Evolutionary conservation across 1,139 yeast genomes (phyloP).

Genomic region (Geotrichum macrosporum): DNA sequence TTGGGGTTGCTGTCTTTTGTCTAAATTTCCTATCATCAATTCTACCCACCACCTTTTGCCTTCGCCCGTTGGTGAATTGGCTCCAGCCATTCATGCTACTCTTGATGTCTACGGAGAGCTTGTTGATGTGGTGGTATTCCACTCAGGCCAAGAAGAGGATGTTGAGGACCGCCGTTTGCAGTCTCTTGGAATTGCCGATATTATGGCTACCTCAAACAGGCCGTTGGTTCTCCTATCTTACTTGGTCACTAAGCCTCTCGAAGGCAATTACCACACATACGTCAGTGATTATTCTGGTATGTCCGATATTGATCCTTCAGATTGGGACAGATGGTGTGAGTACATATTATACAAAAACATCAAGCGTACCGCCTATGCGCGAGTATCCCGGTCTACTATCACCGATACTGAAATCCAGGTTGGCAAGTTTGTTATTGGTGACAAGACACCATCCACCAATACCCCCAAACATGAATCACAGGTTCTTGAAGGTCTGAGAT

Average conservation of each 20-base stretch:
- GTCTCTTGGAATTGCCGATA: slow-evolving; percentile 65
- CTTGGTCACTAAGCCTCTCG: slow-evolving; percentile 77
- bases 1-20: slow-evolving; percentile 92
- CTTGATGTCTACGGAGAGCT: slow-evolving; percentile 78
- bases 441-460: slow-evolving; percentile 48
- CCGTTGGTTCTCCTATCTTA: slow-evolving; percentile 85
- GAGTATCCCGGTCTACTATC: slow-evolving; percentile 87
- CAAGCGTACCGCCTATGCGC: slow-evolving; percentile 87
- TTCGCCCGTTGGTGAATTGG: slow-evolving; percentile 95
- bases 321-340: slow-evolving; percentile 99
- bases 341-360: slow-evolving; percentile 84
- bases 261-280: slow-evolving; percentile 88
- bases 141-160: slow-evolving; percentile 97
- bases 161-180: slow-evolving; percentile 88
- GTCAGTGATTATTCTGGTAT: slow-evolving; percentile 80
- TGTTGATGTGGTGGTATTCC: slow-evolving; percentile 94
- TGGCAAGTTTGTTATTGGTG: slow-evolving; percentile 74
- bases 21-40: slow-evolving; percentile 87
- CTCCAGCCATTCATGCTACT: slow-evolving; percentile 97
- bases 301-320: slow-evolving; percentile 89
- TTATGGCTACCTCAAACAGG: slow-evolving; percentile 73
- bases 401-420: slow-evolving; percentile 96
- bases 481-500: slow-evolving; percentile 60
- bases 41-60: slow-evolving; percentile 91
- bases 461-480: slow-evolving; percentile 52